Evolutionary conservation across 2,329 filamentous ascomycete genomes (phyloP), one percentile per base, ranked within the genome.

Genomic region (Claviceps quebecensis): DNA sequence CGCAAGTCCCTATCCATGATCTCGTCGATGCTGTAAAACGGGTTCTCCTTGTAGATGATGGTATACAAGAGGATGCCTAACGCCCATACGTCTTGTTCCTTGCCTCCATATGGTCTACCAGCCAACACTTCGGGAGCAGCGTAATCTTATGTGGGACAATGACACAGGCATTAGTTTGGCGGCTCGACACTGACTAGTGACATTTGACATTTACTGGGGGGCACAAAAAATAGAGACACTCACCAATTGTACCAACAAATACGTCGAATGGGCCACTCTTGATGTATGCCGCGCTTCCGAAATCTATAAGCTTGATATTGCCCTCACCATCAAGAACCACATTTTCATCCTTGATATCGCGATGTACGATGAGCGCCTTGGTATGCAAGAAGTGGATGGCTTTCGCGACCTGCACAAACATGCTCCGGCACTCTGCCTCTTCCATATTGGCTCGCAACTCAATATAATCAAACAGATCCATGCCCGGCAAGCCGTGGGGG

Each of bases 381-480:
- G 81, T 89, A 63, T 98, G 93, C 43, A 98, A 72, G 69, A 97
- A 93, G 58, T 94, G 84, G 46, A 98, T 77, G 6, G 93, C 93
- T 61, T 83, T 79, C 9, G 87, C 89, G 11, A 97, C 91, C 67
- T 98, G 93, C 26, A 86, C 80, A 66, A 98, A 98, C 55, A 98
- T 98, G 69, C 87, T 95, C 50, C 88, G 81, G 64, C 89, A 95
- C 65, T 98, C 93, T 7, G 78, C 75, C 69, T 98, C 93, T 50
- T 95, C 88, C 93, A 98, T 98, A 61, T 91, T 96, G 45, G 89
- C 83, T 26, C 91, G 84, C 50, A 98, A 77, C 67, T 98, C 93
- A 58, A 98, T 98, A 66, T 98, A 98, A 68, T 98, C 93, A 62
- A 98, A 98, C 2, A 98, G 76, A 66, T 98, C 93, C 90, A 98